Evolutionary conservation across 768 basidiomycete genomes (phyloP), one percentile per base, ranked within the genome.

Genomic region (Tricholoma hemisulphureum): DNA sequence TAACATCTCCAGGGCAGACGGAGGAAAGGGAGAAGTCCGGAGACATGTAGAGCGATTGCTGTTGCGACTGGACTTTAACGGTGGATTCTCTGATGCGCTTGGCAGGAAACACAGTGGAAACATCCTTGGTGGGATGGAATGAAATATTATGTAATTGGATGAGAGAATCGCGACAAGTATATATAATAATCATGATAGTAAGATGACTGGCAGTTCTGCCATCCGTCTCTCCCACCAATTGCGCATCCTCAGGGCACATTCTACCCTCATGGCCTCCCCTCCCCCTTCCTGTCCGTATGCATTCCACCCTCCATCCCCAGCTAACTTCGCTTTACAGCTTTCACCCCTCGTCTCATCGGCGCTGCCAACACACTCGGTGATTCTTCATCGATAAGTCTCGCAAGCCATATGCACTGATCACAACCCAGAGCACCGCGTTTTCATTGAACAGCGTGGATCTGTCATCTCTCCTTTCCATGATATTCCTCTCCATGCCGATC

Each of bases 401-500:
- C 31, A 20, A 37, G 20, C 6, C 9, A 53, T 51, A 35, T 45
- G 53, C 62, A 66, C 62, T 67, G 64, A 67, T 61, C 14, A 48
- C 29, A 48, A 23, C 51, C 50, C 75, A 98, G 97, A 98, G 66
- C 93, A 98, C 79, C 90, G 96, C 63, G 89, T 96, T 58, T 99
- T 76, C 83, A 86, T 94, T 76, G 95, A 98, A 75, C 89, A 92
- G 70, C 88, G 91, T 67, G 89, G 89, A 65, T 81, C 83, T 54
- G 89, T 91, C 72, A 77, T 92, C 55, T 93, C 93, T 10, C 80
- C 89, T 59, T 94, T 88, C 84, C 97, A 98, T 71, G 97, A 99
- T 77, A 91, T 99, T 72, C 94, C 96, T 10, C 94, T 98, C 69
- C 98, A 97, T 73, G 95, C 95, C 55, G 94, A 99, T 77, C 92